Conservation (phyloP, 192 early-diverging fungal genomes). For the Pilaira anomala region DNA sequence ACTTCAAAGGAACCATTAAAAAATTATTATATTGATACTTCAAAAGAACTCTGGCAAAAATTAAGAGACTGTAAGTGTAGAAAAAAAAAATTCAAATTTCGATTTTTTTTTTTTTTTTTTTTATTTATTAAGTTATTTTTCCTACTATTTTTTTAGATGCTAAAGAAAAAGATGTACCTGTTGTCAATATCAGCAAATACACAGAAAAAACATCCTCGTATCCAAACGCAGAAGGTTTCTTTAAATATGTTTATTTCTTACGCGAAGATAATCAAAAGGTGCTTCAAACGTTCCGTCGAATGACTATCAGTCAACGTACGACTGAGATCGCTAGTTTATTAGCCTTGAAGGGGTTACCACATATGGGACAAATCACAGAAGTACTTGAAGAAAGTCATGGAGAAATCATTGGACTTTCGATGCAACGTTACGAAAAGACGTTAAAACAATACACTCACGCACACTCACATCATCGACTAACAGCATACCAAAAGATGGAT, state of each 20-base stretch:
- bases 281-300: slow-evolving; percentile 56
- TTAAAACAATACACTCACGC: slow-evolving; percentile 51
- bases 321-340: slow-evolving; percentile 52
- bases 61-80: slow-evolving; percentile 21
- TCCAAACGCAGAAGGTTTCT: slow-evolving; percentile 49
- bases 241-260: slow-evolving; percentile 55
- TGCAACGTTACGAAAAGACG: slow-evolving; percentile 52
- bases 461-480: slow-evolving; percentile 47
- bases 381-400: slow-evolving; percentile 45
- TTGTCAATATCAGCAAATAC: slow-evolving; percentile 25
- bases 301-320: slow-evolving; percentile 48
- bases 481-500: slow-evolving; percentile 51
- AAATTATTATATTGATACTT: neutral
- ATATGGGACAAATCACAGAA: slow-evolving; percentile 53
- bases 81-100: neutral
- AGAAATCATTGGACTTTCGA: slow-evolving; percentile 54
- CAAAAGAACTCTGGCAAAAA: slow-evolving; percentile 22
- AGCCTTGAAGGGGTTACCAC: slow-evolving; percentile 29
- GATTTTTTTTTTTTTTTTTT: neutral
- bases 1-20: neutral
- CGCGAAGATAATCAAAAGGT: slow-evolving; percentile 34
- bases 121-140: too few relatives aligned
- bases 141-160: slow-evolving; percentile 12
- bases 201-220: slow-evolving; percentile 13
- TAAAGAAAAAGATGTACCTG: slow-evolving; percentile 19